These are phyloP conservation scores for Elymus sibiricus DNA, from an alignment of 176 grass and related monocot species.

Conservation along the genomic window DNA sequence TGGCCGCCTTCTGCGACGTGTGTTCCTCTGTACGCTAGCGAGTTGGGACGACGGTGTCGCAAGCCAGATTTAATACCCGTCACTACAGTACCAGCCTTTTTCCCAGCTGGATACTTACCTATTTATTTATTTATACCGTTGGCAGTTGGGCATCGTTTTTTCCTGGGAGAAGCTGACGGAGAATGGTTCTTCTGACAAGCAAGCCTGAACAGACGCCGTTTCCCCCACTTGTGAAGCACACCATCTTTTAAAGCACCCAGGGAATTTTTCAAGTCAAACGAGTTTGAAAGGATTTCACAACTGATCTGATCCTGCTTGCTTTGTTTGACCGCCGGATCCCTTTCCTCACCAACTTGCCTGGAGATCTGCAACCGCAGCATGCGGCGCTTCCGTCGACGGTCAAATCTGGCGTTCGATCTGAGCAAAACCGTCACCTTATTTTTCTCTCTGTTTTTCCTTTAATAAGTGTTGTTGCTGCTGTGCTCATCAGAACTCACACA, in stretches of 20 bases:
- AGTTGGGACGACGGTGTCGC: background rate
- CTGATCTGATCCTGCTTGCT: conserved; percentile 16
- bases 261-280: conserved; percentile 23
- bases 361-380: conserved; percentile 35
- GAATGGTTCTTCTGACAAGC: background rate
- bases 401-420: conserved; percentile 24
- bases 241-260: background rate
- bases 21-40: background rate
- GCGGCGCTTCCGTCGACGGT: conserved; percentile 9
- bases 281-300: conserved; percentile 28
- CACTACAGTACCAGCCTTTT: background rate
- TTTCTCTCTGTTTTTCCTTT: too few relatives aligned
- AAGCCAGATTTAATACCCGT: background rate
- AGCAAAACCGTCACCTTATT: background rate
- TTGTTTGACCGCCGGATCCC: conserved; percentile 45
- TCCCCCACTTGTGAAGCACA: background rate
- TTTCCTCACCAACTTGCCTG: conserved; percentile 6
- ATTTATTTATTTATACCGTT: background rate
- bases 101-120: background rate
- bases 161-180: background rate
- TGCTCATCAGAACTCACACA: background rate
- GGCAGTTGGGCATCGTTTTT: background rate
- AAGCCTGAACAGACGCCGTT: background rate
- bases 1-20: background rate
- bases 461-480: too few relatives aligned